Conservation (phyloP, 495 filamentous ascomycete genomes). For the Alectoria sarmentosa region DNA sequence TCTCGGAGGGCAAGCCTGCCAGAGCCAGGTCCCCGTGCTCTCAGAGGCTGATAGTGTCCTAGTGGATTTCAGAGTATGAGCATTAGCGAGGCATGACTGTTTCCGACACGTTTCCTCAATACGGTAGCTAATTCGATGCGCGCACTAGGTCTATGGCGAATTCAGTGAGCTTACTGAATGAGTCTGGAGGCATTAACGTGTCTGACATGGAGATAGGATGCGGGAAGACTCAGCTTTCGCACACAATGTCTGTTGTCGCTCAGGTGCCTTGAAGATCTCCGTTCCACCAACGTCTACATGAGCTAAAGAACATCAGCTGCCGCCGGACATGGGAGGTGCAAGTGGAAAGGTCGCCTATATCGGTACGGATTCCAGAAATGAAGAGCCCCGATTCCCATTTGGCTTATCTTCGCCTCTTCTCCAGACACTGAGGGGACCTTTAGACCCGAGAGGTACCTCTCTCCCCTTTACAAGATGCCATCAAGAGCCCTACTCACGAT, state of each 20-base stretch:
- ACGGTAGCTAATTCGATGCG: too few relatives aligned
- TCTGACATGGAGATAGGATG: slow-evolving; percentile 37
- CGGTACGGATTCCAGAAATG: slow-evolving; percentile 30
- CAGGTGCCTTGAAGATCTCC: slow-evolving; percentile 32
- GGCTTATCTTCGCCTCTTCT: not conserved
- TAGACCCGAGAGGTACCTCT: slow-evolving; percentile 52
- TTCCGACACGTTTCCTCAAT: too few relatives aligned
- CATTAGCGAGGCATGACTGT: slow-evolving; percentile 59
- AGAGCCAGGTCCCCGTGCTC: not conserved
- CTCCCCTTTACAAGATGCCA: not conserved
- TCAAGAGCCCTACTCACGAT: slow-evolving; percentile 11
- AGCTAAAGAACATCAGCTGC: slow-evolving; percentile 29
- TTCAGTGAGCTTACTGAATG: slow-evolving; percentile 43
- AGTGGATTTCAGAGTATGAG: slow-evolving; percentile 77
- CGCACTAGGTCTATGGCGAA: slow-evolving; percentile 57
- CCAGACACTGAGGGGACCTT: slow-evolving; percentile 74
- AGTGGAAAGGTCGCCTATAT: slow-evolving; percentile 78
- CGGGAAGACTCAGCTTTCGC: slow-evolving; percentile 65
- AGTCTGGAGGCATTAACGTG: not conserved
- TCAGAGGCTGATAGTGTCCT: slow-evolving; percentile 14
- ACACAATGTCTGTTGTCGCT: slow-evolving; percentile 64
- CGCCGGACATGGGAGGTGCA: slow-evolving; percentile 61
- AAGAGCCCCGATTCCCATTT: slow-evolving; percentile 1
- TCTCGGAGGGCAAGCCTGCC: slow-evolving; percentile 50
- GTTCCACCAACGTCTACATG: not conserved